These are phyloP conservation scores for Sparassis latifolia DNA, from an alignment of 1,284 basidiomycete genomes.

Conservation along the genomic window DNA sequence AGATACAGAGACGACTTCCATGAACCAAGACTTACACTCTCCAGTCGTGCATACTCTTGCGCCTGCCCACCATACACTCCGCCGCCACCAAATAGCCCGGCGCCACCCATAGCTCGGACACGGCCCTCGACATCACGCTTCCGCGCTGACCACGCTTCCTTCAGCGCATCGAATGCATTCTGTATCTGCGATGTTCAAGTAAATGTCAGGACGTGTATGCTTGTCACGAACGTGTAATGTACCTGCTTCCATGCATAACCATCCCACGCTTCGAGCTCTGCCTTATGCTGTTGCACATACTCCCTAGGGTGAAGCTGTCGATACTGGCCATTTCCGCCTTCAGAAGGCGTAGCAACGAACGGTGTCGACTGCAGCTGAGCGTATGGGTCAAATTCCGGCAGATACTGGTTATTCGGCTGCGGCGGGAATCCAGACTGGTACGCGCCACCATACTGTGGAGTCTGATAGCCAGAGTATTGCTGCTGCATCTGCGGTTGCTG, in stretches of 20 bases:
- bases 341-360: background rate
- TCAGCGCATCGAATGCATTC: slow-evolving; percentile 28
- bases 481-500: slow-evolving; percentile 19
- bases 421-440: slow-evolving; percentile 21
- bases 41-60: slow-evolving; percentile 27
- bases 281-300: slow-evolving; percentile 30
- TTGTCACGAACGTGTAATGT: background rate
- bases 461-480: slow-evolving; percentile 21
- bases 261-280: slow-evolving; percentile 33
- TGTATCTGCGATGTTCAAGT: slow-evolving; percentile 16
- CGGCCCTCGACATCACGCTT: slow-evolving; percentile 27
- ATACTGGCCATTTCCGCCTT: slow-evolving; percentile 4
- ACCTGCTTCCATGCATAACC: slow-evolving; percentile 32
- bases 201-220: background rate
- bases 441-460: slow-evolving; percentile 14
- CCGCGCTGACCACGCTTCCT: slow-evolving; percentile 27
- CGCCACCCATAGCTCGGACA: slow-evolving; percentile 21
- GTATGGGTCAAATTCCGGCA: slow-evolving; percentile 32
- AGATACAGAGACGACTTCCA: background rate
- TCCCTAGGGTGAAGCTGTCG: slow-evolving; percentile 27
- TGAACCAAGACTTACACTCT: slow-evolving; percentile 19
- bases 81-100: slow-evolving; percentile 25
- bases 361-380: slow-evolving; percentile 6
- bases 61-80: slow-evolving; percentile 23
- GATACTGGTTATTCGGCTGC: slow-evolving; percentile 20